A percentile compares a stretch with the other conserved stretches of the same genome.
Evolutionary conservation across 768 basidiomycete species (phyloP).

Genomic region (Psilocybe cubensis): DNA sequence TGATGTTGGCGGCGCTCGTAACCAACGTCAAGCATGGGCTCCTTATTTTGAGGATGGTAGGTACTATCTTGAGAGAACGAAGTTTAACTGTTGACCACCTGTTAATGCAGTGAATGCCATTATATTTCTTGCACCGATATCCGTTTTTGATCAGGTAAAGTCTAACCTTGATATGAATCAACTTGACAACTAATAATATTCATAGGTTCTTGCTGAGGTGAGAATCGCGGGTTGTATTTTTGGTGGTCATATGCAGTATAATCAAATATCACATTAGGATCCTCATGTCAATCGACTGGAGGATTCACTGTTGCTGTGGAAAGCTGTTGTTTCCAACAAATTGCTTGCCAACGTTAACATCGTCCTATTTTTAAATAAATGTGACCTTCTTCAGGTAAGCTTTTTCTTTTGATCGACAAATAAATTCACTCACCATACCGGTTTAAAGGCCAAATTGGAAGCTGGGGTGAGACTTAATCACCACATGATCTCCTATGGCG

Average conservation of each 20-base stretch:
- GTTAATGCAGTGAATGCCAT: conserved; percentile 71
- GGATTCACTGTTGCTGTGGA: conserved; percentile 81
- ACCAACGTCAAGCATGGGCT: conserved; percentile 86
- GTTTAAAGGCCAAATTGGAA: conserved; percentile 66
- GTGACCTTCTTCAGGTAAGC: conserved; percentile 71
- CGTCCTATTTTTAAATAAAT: conserved; percentile 83
- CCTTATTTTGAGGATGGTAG: conserved; percentile 87
- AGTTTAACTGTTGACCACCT: conserved; percentile 1
- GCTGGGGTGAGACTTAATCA: conserved; percentile 74
- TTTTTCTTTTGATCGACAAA: conserved; percentile 1
- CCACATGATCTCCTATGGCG: conserved; percentile 72
- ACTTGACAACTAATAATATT: conserved; percentile 4
- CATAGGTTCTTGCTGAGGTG: conserved; percentile 70
- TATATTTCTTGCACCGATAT: conserved; percentile 88
- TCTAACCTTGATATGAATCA: conserved; percentile 8
- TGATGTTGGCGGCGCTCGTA: conserved; percentile 82
- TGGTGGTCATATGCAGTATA: conserved; percentile 1
- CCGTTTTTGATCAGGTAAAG: conserved; percentile 76
- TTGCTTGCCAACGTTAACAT: conserved; percentile 76
- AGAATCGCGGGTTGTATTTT: conserved; percentile 18
- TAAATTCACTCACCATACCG: conserved; percentile 2
- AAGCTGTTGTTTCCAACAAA: conserved; percentile 70
- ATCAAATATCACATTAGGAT: conserved; percentile 52
- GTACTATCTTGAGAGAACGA: conserved; percentile 21
- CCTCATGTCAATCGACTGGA: conserved; percentile 74